A percentile compares a stretch with the other conserved stretches of the same genome.
Evolutionary conservation across 208 protist species (phyloP).

Genomic region (Entamoeba histolytica): DNA sequence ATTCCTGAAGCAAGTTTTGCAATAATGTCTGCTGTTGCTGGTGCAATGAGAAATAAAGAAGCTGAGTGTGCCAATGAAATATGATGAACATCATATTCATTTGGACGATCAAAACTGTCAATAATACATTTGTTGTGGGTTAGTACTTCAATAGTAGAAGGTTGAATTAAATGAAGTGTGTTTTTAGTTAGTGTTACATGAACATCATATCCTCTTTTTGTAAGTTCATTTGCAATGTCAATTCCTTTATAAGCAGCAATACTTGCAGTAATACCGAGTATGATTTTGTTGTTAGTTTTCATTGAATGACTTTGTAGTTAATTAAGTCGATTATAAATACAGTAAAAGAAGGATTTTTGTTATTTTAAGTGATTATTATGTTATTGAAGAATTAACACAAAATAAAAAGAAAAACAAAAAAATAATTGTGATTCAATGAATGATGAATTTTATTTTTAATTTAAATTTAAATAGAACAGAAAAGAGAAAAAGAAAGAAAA

Average conservation of each 20-base stretch:
- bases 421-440: too few relatives aligned
- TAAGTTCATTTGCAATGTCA: background rate
- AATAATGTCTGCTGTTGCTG: slow-evolving; percentile 1
- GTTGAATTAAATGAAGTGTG: background rate
- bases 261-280: background rate
- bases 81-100: background rate
- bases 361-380: too few relatives aligned
- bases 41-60: background rate
- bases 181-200: background rate
- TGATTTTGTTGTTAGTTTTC: background rate
- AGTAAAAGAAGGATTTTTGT: too few relatives aligned
- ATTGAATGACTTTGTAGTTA: too few relatives aligned
- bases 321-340: too few relatives aligned
- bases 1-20: slow-evolving; percentile 2
- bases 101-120: background rate
- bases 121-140: background rate
- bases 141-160: background rate
- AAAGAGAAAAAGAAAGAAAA: too few relatives aligned
- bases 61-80: background rate
- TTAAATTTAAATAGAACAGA: too few relatives aligned
- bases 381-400: too few relatives aligned
- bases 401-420: too few relatives aligned
- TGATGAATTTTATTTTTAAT: too few relatives aligned
- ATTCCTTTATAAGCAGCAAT: slow-evolving; percentile 10
- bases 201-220: background rate